Conservation (phyloP, 768 basidiomycete species). For the Tulasnella calospora region DNA sequence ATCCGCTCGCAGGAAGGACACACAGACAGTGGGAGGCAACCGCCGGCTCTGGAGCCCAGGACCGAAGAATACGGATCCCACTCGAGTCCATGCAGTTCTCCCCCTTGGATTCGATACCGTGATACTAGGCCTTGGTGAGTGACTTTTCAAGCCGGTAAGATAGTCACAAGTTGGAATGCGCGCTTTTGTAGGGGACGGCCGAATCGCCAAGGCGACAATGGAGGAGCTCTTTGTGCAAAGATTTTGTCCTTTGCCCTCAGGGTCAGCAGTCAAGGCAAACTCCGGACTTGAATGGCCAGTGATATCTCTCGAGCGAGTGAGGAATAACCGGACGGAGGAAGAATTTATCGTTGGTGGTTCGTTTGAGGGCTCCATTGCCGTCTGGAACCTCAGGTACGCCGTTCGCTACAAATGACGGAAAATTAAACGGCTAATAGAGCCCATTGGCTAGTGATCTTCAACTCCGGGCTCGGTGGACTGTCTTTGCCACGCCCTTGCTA, state of each 20-base stretch:
- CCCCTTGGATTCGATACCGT: conserved; percentile 57
- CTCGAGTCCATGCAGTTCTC: conserved; percentile 39
- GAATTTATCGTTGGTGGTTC: conserved; percentile 65
- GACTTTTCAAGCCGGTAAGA: not conserved
- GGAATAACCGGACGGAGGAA: conserved; percentile 57
- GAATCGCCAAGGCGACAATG: conserved; percentile 13
- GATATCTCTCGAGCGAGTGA: conserved; percentile 49
- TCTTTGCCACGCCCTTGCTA: conserved; percentile 63
- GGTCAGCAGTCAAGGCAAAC: conserved; percentile 21
- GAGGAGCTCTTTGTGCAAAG: conserved; percentile 8
- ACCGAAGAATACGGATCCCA: not conserved
- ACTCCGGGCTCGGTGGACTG: conserved; percentile 63
- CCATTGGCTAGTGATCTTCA: conserved; percentile 50
- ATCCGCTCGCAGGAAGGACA: not conserved
- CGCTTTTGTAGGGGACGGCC: conserved; percentile 24
- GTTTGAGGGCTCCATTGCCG: conserved; percentile 69
- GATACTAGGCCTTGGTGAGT: conserved; percentile 61
- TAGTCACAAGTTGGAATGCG: not conserved
- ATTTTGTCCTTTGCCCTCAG: conserved; percentile 4
- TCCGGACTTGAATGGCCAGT: conserved; percentile 47
- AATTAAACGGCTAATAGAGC: not conserved
- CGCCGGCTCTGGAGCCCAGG: not conserved
- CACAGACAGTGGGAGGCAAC: not conserved
- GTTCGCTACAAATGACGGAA: not conserved
- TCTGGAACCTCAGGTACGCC: conserved; percentile 67